phyloP scores from a whole-genome alignment of 2,329 filamentous ascomycete genomes.

The Huntiella decipiens region DNA sequence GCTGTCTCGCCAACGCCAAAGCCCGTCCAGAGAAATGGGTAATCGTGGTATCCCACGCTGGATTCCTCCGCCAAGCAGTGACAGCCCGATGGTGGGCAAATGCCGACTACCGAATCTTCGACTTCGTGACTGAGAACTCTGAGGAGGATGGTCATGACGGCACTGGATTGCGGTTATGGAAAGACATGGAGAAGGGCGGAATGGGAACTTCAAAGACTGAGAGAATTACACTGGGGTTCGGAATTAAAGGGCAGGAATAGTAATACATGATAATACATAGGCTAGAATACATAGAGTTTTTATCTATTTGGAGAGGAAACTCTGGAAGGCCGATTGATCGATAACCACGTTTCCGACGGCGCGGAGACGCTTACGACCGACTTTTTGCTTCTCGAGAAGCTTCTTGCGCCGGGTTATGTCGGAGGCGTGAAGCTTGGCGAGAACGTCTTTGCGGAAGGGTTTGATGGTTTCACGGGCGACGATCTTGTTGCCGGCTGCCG shows the following conservation, averaged over 20 bases:
- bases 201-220: conserved; percentile 20
- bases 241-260: conserved; percentile 3
- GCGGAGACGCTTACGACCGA: conserved; percentile 71
- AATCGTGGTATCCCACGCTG: conserved; percentile 46
- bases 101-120: conserved; percentile 45
- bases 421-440: conserved; percentile 80
- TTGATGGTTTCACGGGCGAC: conserved; percentile 90
- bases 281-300: background rate
- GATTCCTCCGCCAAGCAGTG: conserved; percentile 39
- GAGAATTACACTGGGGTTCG: conserved; percentile 15
- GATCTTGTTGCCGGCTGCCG: conserved; percentile 61
- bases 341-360: conserved; percentile 85
- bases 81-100: conserved; percentile 38
- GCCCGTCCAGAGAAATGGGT: conserved; percentile 39
- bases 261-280: background rate
- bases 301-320: conserved; percentile 60
- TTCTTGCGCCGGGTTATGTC: conserved; percentile 72
- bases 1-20: conserved; percentile 30
- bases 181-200: conserved; percentile 20
- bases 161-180: conserved; percentile 26
- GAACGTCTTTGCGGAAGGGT: conserved; percentile 86
- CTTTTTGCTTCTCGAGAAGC: conserved; percentile 90
- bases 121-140: conserved; percentile 22
- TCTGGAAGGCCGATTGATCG: conserved; percentile 87
- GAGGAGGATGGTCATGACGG: conserved; percentile 14